Conservation (phyloP, 306 rosid genomes). For the Acmispon strigosus region DNA sequence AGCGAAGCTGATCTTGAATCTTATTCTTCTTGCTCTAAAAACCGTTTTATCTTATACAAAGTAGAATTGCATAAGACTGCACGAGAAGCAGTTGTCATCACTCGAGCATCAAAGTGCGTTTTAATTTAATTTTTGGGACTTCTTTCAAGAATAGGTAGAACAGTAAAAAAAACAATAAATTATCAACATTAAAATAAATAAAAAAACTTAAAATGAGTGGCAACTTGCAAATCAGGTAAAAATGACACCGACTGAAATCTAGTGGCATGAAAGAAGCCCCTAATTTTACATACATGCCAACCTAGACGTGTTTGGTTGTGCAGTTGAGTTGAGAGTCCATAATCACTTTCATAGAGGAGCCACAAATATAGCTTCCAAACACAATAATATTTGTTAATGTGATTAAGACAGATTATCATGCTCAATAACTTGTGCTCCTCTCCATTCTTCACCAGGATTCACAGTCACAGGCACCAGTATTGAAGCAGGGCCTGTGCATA, state of each 20-base stretch:
- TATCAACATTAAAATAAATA: background rate
- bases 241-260: too few species aligned
- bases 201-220: slow-evolving; percentile 3
- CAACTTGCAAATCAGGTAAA: too few species aligned
- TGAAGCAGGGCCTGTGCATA: slow-evolving; percentile 97
- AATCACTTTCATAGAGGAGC: too few species aligned
- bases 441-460: slow-evolving; percentile 84
- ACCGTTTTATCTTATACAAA: background rate
- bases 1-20: too few species aligned
- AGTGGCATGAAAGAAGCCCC: too few species aligned
- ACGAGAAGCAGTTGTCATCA: background rate
- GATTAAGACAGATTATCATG: slow-evolving; percentile 68
- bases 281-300: background rate
- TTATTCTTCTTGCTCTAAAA: background rate
- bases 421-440: slow-evolving; percentile 92
- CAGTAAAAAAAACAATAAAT: too few species aligned
- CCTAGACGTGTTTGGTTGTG: too few species aligned
- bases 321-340: too few species aligned
- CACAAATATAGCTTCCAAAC: too few species aligned
- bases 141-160: too few species aligned
- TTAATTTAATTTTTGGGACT: background rate
- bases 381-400: background rate
- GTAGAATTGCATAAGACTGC: background rate
- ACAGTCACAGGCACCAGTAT: slow-evolving; percentile 72
- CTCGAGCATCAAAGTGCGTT: background rate